phyloP scores from a whole-genome alignment of 345 rosid genomes.

The Physaria fendleri region DNA sequence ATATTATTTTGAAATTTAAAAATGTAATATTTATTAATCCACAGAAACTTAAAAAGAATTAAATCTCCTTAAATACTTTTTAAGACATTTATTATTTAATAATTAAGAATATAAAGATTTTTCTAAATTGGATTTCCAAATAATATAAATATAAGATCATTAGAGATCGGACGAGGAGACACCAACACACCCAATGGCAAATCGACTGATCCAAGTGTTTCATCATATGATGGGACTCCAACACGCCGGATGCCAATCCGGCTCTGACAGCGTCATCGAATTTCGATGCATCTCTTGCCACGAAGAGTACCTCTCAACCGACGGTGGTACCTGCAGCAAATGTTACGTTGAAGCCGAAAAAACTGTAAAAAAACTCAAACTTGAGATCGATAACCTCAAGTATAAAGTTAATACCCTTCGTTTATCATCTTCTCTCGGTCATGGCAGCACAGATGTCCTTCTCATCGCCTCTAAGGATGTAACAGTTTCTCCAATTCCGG shows the following conservation, averaged over 20 bases:
- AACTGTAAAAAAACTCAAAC: constrained; percentile 65
- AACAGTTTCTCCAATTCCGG: constrained; percentile 40
- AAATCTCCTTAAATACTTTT: too few species aligned
- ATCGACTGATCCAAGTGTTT: too few species aligned
- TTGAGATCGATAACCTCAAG: constrained; percentile 69
- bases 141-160: too few species aligned
- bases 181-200: background rate
- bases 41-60: too few species aligned
- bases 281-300: constrained; percentile 64
- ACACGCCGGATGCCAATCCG: constrained; percentile 28
- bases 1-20: too few species aligned
- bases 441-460: constrained; percentile 46
- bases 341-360: constrained; percentile 52
- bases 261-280: constrained; percentile 28
- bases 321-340: constrained; percentile 64
- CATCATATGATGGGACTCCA: too few species aligned
- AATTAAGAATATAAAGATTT: too few species aligned
- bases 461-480: constrained; percentile 50
- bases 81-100: too few species aligned
- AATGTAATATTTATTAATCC: too few species aligned
- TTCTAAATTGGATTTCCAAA: too few species aligned
- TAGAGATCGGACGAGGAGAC: constrained; percentile 28
- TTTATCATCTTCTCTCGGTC: constrained; percentile 43
- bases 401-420: constrained; percentile 59
- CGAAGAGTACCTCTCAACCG: constrained; percentile 43